Evolutionary conservation across 176 grass and related monocot genomes (phyloP), one percentile per base, ranked within the genome.

Genomic region (Phragmites australis): DNA sequence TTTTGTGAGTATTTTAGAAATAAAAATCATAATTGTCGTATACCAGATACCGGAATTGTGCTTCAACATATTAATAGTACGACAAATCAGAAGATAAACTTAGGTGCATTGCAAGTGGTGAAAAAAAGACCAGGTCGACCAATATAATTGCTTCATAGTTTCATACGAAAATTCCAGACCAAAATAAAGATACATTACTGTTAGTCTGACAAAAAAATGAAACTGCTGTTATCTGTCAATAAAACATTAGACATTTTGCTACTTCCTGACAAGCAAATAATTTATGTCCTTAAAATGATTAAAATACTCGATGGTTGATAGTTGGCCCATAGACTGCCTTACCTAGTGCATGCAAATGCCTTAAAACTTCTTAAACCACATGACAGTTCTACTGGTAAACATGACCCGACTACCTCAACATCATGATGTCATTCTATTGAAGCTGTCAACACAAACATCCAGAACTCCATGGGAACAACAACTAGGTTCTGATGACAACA

Each of bases 341-440:
- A 31, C 22, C 16, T 57, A 70, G 39, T 7, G 7, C 18, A 48
- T 31, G 21, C 27, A 62, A 64, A 64, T 63, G 43, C 6, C 26
- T 63, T 22, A 3, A 9, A 67, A 4, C 17, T 21, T 30, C n/a
- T 49, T 50, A 61, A 32, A 61, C 68, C 41, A 72, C 26, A 72
- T 5, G 29, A 61, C 6, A 5, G 5, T 37, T 39, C 27, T 48
- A 48, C 1, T 12, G 18, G n/a, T 49, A 72, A 49, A 12, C 6
- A 58, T 16, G 66, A 70, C 26, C 41, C 39, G 19, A 60, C 66
- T 49, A 67, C 61, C 76, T 79, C 32, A 79, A 4, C 62, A 41
- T 3, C 41, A 82, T 60, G 66, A 2, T 60, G 30, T 51, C 60
- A 82, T 18, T 50, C 46, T 66, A 65, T 79, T 50, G 46, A 52